These are phyloP conservation scores for Xylaria sp. DNA, from an alignment of 2,329 filamentous ascomycete genomes.

Conservation along the genomic window DNA sequence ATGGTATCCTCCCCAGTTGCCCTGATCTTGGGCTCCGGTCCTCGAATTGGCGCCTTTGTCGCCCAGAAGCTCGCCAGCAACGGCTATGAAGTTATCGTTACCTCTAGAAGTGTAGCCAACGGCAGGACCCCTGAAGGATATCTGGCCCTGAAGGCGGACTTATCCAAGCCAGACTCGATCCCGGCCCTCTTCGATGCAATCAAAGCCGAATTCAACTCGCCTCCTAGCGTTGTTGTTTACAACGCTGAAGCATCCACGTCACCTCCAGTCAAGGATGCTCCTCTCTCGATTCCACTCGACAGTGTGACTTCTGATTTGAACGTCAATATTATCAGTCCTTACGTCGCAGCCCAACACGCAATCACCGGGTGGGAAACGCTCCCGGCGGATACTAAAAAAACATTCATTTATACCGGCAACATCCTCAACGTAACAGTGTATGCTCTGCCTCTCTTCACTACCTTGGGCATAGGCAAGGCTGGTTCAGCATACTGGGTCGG, in stretches of 20 bases:
- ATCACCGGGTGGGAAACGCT: conserved; percentile 52
- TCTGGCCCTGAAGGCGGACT: conserved; percentile 54
- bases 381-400: conserved; percentile 40
- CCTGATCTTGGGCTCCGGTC: conserved; percentile 45
- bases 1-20: conserved; percentile 22
- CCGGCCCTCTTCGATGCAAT: conserved; percentile 52
- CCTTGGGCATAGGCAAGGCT: conserved; percentile 55
- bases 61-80: conserved; percentile 43
- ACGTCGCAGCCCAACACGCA: conserved; percentile 55
- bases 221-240: conserved; percentile 57
- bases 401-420: conserved; percentile 54
- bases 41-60: conserved; percentile 41
- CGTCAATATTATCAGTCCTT: conserved; percentile 54
- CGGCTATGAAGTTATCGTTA: conserved; percentile 43
- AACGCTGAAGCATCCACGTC: conserved; percentile 54
- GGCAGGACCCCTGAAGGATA: conserved; percentile 42
- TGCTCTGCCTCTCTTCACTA: conserved; percentile 40
- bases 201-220: conserved; percentile 49
- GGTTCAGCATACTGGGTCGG: conserved; percentile 54
- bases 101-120: conserved; percentile 40
- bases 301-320: conserved; percentile 50
- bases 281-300: conserved; percentile 51
- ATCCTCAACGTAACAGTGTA: conserved; percentile 48
- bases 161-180: conserved; percentile 50
- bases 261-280: conserved; percentile 48